Evolutionary conservation across 441 rosid species (phyloP), one percentile per base, ranked within the genome.

Genomic region (Rhodomyrtus psidioides): DNA sequence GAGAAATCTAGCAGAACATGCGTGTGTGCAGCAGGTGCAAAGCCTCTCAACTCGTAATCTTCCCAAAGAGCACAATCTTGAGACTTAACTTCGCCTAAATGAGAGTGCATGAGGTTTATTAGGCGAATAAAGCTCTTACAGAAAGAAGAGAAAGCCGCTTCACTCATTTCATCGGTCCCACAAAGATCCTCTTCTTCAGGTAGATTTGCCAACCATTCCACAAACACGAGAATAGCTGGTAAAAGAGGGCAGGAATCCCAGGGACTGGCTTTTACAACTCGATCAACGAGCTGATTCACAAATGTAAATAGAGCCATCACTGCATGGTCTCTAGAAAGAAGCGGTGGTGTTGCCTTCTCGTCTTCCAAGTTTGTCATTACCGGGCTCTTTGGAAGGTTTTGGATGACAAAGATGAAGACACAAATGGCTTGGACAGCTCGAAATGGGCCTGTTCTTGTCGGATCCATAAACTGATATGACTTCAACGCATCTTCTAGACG

Each of bases 11-110:
- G 84, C n/a, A 85, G 85, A 5, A 4, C 84, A 44, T 94, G 96
- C 15, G 86, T 53, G 85, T 81, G 86, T 84, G 91, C 93, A 85
- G 93, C 81, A 70, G 98, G 95, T 60, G 93, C 91, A 91, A 94
- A 94, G 56, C 97, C 97, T 87, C 94, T 92, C 86, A 97, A 88
- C 88, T 97, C 98, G 46, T 92, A 93, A 90, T 97, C 98, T 91
- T 96, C 99, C 98, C 99, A 97, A 24, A 96, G 91, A 88, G 96
- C 94, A 46, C 51, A 88, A 70, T 83, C 79, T 42, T 81, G 86
- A 86, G 91, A 86, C 56, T 87, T 75, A 21, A 56, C 86, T 83
- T 87, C 91, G 55, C 74, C 85, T 65, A 83, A 9, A 0, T 57
- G 86, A 62, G 57, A 39, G 59, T 91, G 88, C 70, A 95, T 75